Percentiles rank a stretch among this genome's conserved stretches.
Conservation (phyloP, 352 stramenopile genomes). For the Detonula confervacea region DNA sequence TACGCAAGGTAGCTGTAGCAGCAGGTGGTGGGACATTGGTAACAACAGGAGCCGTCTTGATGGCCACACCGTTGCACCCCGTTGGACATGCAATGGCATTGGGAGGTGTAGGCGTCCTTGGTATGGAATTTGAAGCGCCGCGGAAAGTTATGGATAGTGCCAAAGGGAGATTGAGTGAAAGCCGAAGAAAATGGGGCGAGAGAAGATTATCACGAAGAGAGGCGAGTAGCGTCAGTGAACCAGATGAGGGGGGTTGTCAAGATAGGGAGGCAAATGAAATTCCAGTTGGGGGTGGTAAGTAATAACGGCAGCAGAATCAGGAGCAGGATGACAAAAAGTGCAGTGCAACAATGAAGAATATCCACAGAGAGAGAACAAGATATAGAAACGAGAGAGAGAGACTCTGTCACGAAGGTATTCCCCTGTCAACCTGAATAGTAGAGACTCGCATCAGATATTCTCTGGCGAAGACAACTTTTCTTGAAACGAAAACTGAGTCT, state of each 20-base stretch:
- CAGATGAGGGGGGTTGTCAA: conserved; percentile 2
- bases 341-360: too few species aligned
- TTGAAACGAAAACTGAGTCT: too few species aligned
- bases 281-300: too few species aligned
- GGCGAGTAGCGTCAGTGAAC: neutral
- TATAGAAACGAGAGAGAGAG: too few species aligned
- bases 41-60: conserved; percentile 42
- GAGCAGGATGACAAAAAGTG: too few species aligned
- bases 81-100: conserved; percentile 62
- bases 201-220: conserved; percentile 2
- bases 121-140: conserved; percentile 35
- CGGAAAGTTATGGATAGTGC: conserved; percentile 21
- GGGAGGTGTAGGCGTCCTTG: conserved; percentile 48
- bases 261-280: neutral
- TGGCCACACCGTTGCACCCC: conserved; percentile 58
- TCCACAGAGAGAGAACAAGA: too few species aligned
- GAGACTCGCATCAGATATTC: too few species aligned
- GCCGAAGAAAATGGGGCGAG: conserved; percentile 18
- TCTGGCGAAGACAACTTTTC: too few species aligned
- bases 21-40: conserved; percentile 44
- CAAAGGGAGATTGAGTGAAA: conserved; percentile 41
- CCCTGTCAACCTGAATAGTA: too few species aligned
- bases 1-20: conserved; percentile 40
- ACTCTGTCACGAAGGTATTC: too few species aligned
- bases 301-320: too few species aligned